phyloP scores from a whole-genome alignment of 2,329 filamentous ascomycete species.

The Fusarium verrucosum region DNA sequence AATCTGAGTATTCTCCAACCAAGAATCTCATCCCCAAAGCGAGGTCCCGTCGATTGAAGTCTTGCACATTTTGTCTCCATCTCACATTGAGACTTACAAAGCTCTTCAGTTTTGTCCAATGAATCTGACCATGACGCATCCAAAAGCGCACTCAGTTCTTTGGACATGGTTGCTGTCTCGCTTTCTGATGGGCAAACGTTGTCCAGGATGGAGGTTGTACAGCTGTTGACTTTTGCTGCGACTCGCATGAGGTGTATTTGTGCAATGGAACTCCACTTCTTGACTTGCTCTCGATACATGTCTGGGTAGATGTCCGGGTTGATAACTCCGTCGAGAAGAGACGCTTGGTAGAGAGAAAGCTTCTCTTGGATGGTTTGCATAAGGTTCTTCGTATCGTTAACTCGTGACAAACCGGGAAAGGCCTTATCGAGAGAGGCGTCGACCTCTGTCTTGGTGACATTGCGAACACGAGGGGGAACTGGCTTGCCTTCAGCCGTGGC shows the following conservation, averaged over 20 bases:
- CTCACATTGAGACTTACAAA: constrained; percentile 16
- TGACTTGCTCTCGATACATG: constrained; percentile 47
- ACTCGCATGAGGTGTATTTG: constrained; percentile 40
- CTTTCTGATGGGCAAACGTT: constrained; percentile 25
- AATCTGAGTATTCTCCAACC: constrained; percentile 37
- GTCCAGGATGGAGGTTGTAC: constrained; percentile 28
- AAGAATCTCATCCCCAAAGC: constrained; percentile 37
- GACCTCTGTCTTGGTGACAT: background rate
- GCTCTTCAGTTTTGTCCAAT: background rate
- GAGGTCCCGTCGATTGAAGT: constrained; percentile 39
- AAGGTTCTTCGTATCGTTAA: constrained; percentile 1
- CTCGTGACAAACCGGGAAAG: constrained; percentile 5
- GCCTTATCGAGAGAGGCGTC: background rate
- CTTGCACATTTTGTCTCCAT: constrained; percentile 13
- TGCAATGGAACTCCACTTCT: constrained; percentile 46
- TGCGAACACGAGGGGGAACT: background rate
- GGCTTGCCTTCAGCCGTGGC: background rate
- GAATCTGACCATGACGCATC: constrained; percentile 2
- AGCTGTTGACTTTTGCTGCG: constrained; percentile 16
- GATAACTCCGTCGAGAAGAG: constrained; percentile 47
- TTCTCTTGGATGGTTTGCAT: constrained; percentile 38
- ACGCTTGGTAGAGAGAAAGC: constrained; percentile 43
- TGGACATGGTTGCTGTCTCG: constrained; percentile 24
- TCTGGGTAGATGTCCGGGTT: constrained; percentile 46
- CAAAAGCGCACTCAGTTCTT: constrained; percentile 19